Percentiles rank a stretch among this genome's conserved stretches.
phyloP scores from a whole-genome alignment of 768 basidiomycete species.

The Crassisporium funariophilum region DNA sequence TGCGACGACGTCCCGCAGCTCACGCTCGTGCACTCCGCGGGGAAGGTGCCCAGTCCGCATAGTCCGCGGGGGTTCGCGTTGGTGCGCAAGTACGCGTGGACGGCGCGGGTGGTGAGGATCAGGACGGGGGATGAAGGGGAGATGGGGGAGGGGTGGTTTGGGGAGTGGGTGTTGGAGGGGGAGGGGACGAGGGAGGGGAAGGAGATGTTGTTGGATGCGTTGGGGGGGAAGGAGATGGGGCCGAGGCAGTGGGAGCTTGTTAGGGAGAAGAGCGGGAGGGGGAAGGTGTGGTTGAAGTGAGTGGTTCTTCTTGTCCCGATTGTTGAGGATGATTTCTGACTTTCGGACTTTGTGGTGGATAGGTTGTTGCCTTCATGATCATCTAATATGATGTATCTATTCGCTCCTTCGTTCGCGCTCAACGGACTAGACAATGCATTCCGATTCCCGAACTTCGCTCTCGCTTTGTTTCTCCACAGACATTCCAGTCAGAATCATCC shows the following conservation, averaged over 20 bases:
- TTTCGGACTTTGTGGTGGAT: neutral
- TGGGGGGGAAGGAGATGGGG: conserved; percentile 38
- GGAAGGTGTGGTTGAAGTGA: conserved; percentile 67
- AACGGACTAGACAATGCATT: no score
- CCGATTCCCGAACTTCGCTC: no score
- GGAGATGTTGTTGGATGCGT: conserved; percentile 55
- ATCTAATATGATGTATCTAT: no score
- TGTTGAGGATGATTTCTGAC: neutral
- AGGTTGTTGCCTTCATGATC: conserved; percentile 20
- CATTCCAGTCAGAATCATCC: no score
- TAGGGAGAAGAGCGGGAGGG: conserved; percentile 60
- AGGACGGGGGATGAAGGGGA: conserved; percentile 38
- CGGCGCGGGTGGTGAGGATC: conserved; percentile 44
- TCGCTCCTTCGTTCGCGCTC: no score
- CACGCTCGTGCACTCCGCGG: conserved; percentile 45
- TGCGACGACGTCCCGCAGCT: conserved; percentile 48
- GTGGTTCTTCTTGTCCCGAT: conserved; percentile 18
- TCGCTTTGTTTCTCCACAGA: no score
- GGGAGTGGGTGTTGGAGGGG: conserved; percentile 80
- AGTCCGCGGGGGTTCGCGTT: conserved; percentile 60
- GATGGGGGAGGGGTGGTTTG: conserved; percentile 70
- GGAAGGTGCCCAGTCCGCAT: conserved; percentile 58
- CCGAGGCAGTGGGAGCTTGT: conserved; percentile 53
- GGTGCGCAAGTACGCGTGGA: conserved; percentile 68
- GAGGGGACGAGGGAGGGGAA: conserved; percentile 74